Base-by-base conservation (phyloP, 148 eudicot species). In the Talinum fruticosum region DNA sequence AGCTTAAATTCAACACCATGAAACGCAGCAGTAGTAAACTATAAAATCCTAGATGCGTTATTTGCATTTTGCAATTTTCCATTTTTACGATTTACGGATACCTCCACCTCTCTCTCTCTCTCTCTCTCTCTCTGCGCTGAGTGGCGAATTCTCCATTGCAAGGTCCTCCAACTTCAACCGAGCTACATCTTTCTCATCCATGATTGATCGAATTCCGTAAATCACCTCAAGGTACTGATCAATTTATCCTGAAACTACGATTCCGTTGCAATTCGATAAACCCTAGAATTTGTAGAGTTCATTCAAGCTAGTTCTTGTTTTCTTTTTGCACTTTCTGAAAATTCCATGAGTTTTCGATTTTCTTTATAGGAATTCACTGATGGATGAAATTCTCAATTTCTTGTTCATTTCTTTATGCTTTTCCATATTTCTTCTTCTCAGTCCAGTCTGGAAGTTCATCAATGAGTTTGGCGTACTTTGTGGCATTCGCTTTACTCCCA, bases 151-250 rank as follows among this genome's bases (percentile, higher is more conserved):
- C 74, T 45, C 35, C 74, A 7, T 69, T 37, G 32, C 73, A 69
- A 69, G 32, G 4, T 23, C 32, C 38, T 5, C 72, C 28, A 36
- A 35, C 71, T 34, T 3, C 16, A 34, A 33, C 53, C 23, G 53
- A 47, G 18, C 23, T 33, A 3, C 3, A 28, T 16, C 3, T 23
- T 37, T 70, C 33, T 41, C 19, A 0, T 70, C 19, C 47, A 72
- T 72, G 74, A 6, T 29, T 45, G n/a, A 72, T 47, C 61, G 24
- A 71, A 71, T 71, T 14, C 8, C n/a, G 61, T 72, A 4, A 70
- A 41, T 3, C 74, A 24, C 59, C 29, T 24, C 10, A 72, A 69
- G 74, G 74, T 72, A 72, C 61, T 72, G 6, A 13, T 72, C 36
- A 26, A 1, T 6, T 44, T 15, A 23, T 69, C 0, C 8, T 44